Evolutionary conservation across 1,284 basidiomycete species (phyloP).

Genomic region (Ustilago sp.): DNA sequence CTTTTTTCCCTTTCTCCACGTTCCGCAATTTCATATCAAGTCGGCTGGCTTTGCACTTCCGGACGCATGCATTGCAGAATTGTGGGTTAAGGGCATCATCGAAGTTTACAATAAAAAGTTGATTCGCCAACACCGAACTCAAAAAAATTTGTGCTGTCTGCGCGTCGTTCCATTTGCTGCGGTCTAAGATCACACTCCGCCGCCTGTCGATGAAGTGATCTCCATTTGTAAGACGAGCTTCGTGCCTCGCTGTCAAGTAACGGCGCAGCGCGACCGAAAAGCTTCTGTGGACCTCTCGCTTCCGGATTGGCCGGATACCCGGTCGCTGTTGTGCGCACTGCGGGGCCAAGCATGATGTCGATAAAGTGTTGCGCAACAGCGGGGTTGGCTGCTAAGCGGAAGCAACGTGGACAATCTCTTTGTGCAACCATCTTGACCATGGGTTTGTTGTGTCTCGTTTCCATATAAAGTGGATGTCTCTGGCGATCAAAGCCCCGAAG

Average conservation of each 20-base stretch:
- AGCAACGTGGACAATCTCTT: background rate
- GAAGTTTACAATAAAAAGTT: conserved; percentile 1
- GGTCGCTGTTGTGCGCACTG: background rate
- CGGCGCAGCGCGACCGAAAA: background rate
- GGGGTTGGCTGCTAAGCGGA: background rate
- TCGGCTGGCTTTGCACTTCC: conserved; percentile 52
- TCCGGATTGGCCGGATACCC: background rate
- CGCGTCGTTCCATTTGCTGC: background rate
- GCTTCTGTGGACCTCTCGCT: background rate
- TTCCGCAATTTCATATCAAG: background rate
- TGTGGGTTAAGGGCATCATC: conserved; percentile 31
- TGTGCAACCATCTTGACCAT: background rate
- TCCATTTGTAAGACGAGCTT: background rate
- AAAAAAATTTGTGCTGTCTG: background rate
- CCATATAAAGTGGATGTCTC: background rate
- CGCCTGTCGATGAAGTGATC: background rate
- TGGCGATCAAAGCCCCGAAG: background rate
- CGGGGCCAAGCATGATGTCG: background rate
- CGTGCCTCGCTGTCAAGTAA: background rate
- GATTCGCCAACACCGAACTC: background rate
- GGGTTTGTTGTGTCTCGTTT: background rate
- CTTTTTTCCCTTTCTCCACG: background rate
- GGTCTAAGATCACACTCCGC: background rate
- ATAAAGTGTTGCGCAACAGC: background rate
- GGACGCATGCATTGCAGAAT: conserved; percentile 43